Percentiles rank a stretch among this genome's conserved stretches.
phyloP scores from a whole-genome alignment of 139 green algal genomes.

The Diplosphaera chodatii region DNA sequence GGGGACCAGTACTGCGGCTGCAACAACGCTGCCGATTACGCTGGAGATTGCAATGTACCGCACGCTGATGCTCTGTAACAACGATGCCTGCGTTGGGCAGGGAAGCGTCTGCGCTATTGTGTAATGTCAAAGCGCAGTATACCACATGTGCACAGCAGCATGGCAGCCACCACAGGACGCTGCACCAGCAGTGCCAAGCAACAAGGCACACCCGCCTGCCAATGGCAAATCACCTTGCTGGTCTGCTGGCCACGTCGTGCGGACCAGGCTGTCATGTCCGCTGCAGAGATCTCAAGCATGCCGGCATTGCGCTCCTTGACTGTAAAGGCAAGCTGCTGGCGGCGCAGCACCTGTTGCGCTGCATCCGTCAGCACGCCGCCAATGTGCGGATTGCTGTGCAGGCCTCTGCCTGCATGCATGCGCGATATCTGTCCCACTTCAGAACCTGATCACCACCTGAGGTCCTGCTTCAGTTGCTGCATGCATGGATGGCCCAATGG shows the following conservation, averaged over 20 bases:
- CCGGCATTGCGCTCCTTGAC: not conserved
- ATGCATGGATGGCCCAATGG: no score
- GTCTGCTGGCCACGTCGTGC: no score
- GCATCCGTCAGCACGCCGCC: not conserved
- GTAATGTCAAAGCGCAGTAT: no score
- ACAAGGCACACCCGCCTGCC: no score
- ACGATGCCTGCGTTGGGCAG: not conserved
- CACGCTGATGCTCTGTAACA: not conserved
- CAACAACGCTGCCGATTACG: not conserved
- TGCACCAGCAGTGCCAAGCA: no score
- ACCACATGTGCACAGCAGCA: no score
- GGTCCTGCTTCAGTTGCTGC: no score
- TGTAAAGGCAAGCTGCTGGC: not conserved
- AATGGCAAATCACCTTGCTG: not conserved
- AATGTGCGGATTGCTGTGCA: not conserved
- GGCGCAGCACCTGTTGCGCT: not conserved
- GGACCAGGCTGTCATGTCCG: not conserved
- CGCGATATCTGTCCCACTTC: no score
- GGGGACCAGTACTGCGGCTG: not conserved
- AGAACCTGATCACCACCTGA: no score
- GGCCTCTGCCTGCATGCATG: not conserved
- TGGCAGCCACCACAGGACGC: no score
- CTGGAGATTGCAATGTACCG: not conserved
- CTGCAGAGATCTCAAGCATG: not conserved
- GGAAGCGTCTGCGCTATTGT: no score